Evolutionary conservation across 257 asterid genomes (phyloP).

Genomic region (Striga asiatica): DNA sequence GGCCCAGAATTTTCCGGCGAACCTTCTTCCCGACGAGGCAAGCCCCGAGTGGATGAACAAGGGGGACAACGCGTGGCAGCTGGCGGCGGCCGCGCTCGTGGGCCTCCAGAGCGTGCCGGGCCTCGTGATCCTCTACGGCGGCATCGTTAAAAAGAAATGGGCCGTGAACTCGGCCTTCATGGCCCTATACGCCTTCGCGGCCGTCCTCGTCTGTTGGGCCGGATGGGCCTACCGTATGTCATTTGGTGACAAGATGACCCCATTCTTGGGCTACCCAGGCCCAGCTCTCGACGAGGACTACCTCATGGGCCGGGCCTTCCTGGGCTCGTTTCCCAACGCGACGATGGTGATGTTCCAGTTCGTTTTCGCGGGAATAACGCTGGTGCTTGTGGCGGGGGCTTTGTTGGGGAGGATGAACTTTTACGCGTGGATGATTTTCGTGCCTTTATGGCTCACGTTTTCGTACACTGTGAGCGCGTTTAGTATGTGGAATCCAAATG

Average conservation of each 20-base stretch:
- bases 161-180: slow-evolving; percentile 56
- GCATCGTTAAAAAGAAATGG: slow-evolving; percentile 59
- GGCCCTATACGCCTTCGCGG: slow-evolving; percentile 56
- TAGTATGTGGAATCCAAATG: slow-evolving; percentile 45
- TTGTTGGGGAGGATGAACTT: slow-evolving; percentile 53
- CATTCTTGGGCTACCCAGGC: slow-evolving; percentile 27
- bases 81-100: slow-evolving; percentile 40
- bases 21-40: slow-evolving; percentile 18
- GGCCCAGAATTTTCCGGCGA: slow-evolving; percentile 19
- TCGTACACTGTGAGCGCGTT: slow-evolving; percentile 43
- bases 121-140: slow-evolving; percentile 47
- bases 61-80: slow-evolving; percentile 59
- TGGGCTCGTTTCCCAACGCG: slow-evolving; percentile 31
- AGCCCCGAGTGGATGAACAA: slow-evolving; percentile 51
- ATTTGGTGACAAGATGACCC: slow-evolving; percentile 29
- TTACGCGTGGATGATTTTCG: slow-evolving; percentile 45
- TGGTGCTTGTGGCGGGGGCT: slow-evolving; percentile 43
- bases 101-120: slow-evolving; percentile 59
- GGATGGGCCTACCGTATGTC: slow-evolving; percentile 42
- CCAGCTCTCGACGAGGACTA: slow-evolving; percentile 23
- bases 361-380: slow-evolving; percentile 50
- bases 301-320: slow-evolving; percentile 21
- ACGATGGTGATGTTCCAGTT: slow-evolving; percentile 55
- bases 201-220: slow-evolving; percentile 47
- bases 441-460: slow-evolving; percentile 49